Evolutionary conservation across 208 protist species (phyloP).

Genomic region (Entamoeba invadens): DNA sequence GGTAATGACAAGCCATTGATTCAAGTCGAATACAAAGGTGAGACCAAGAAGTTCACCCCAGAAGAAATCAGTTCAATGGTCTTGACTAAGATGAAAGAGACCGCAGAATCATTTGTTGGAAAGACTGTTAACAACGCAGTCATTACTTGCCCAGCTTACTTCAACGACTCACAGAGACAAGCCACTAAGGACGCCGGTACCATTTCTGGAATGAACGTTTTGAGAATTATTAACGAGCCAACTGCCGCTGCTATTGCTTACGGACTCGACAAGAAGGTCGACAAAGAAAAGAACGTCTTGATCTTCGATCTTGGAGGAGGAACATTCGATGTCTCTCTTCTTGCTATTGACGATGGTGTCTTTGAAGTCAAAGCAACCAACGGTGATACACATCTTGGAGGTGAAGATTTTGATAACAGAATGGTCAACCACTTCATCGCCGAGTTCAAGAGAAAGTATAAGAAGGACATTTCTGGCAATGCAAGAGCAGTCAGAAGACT

Average conservation of each 20-base stretch:
- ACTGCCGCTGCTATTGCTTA: slow-evolving; percentile 96
- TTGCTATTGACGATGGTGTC: slow-evolving; percentile 64
- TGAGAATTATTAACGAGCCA: slow-evolving; percentile 99
- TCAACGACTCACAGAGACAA: slow-evolving; percentile 75
- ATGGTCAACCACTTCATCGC: slow-evolving; percentile 80
- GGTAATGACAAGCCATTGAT: slow-evolving; percentile 49
- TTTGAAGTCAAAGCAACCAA: not conserved
- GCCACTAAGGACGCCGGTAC: slow-evolving; percentile 69
- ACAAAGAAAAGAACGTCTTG: slow-evolving; percentile 41
- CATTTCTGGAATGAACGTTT: slow-evolving; percentile 75
- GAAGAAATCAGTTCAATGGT: slow-evolving; percentile 37
- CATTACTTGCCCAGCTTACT: slow-evolving; percentile 68
- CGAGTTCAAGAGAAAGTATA: slow-evolving; percentile 41
- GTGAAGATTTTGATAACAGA: slow-evolving; percentile 9
- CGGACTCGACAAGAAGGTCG: slow-evolving; percentile 66
- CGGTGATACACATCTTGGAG: slow-evolving; percentile 4
- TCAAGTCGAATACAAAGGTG: slow-evolving; percentile 20
- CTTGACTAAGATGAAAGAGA: slow-evolving; percentile 33
- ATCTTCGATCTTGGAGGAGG: slow-evolving; percentile 87
- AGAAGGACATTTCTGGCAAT: not conserved
- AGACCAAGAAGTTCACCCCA: slow-evolving; percentile 13
- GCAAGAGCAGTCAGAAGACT: not conserved
- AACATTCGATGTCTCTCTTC: slow-evolving; percentile 92
- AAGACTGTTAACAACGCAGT: slow-evolving; percentile 24
- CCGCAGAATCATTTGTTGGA: slow-evolving; percentile 33